Percentiles rank a stretch among this genome's conserved stretches.
Conservation (phyloP, 768 basidiomycete genomes). For the Mycena metata region DNA sequence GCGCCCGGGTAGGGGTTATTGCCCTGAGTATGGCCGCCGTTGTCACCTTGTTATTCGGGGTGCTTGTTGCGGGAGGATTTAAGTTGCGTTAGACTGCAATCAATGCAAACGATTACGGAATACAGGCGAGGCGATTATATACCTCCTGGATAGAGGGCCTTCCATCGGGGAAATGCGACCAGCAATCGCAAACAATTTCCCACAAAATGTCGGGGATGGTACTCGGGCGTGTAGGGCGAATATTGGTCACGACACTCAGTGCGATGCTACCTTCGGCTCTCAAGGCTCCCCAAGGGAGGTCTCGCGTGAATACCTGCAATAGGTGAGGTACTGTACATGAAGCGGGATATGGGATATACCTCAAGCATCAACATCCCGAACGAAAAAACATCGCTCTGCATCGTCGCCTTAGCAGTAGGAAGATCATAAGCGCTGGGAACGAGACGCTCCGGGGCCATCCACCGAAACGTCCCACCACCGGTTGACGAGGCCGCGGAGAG, state of each 20-base stretch:
- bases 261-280: neutral
- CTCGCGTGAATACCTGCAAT: slow-evolving; percentile 7
- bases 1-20: slow-evolving; percentile 49
- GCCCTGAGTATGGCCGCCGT: slow-evolving; percentile 48
- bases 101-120: neutral
- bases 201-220: slow-evolving; percentile 3
- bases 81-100: too few species aligned
- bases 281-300: neutral
- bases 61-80: slow-evolving; percentile 44
- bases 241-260: slow-evolving; percentile 1
- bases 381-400: slow-evolving; percentile 47
- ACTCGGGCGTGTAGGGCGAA: slow-evolving; percentile 1
- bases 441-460: slow-evolving; percentile 49
- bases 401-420: slow-evolving; percentile 37
- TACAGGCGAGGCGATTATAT: slow-evolving; percentile 21
- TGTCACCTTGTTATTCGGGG: slow-evolving; percentile 52
- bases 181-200: slow-evolving; percentile 13
- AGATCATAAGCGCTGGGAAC: slow-evolving; percentile 33
- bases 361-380: slow-evolving; percentile 45
- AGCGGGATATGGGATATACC: neutral
- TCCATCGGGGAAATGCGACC: neutral
- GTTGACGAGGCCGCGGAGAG: slow-evolving; percentile 17
- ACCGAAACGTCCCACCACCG: slow-evolving; percentile 43
- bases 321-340: neutral
- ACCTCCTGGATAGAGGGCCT: slow-evolving; percentile 10